Percentiles rank a stretch among this genome's conserved stretches.
Evolutionary conservation across 257 asterid species (phyloP).

Genomic region (Paraleonurus japonicus): DNA sequence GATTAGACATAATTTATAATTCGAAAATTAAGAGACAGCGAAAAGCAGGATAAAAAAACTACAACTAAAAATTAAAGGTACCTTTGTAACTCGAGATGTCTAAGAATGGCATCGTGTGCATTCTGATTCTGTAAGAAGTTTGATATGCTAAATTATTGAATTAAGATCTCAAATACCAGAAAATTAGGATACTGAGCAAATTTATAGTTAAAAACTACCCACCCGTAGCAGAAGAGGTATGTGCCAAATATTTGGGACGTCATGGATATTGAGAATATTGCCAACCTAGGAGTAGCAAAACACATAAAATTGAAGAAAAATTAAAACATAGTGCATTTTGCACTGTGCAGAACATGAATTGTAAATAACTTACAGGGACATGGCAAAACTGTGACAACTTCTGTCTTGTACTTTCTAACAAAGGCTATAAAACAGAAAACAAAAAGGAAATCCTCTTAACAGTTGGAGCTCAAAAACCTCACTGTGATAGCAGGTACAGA

Average conservation of each 20-base stretch:
- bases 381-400: slow-evolving; percentile 94
- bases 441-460: slow-evolving; percentile 7
- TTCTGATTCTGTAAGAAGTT: slow-evolving; percentile 64
- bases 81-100: slow-evolving; percentile 71
- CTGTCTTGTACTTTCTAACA: slow-evolving; percentile 72
- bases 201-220: slow-evolving; percentile 28
- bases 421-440: slow-evolving; percentile 57
- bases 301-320: not conserved
- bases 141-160: slow-evolving; percentile 22
- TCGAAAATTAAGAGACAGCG: not conserved
- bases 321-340: not conserved
- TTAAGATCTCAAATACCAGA: not conserved
- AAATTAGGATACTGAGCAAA: not conserved
- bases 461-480: not conserved
- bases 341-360: slow-evolving; percentile 4
- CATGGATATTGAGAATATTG: slow-evolving; percentile 72
- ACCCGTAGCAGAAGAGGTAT: slow-evolving; percentile 86
- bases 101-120: slow-evolving; percentile 79
- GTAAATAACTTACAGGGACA: slow-evolving; percentile 55
- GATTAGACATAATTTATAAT: not conserved
- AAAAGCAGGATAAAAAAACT: slow-evolving; percentile 12
- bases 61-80: slow-evolving; percentile 28
- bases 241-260: slow-evolving; percentile 96
- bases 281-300: slow-evolving; percentile 42
- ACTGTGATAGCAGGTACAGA: not conserved